Conservation (phyloP, 495 filamentous ascomycete genomes). For the Tetracladium marchalianum region DNA sequence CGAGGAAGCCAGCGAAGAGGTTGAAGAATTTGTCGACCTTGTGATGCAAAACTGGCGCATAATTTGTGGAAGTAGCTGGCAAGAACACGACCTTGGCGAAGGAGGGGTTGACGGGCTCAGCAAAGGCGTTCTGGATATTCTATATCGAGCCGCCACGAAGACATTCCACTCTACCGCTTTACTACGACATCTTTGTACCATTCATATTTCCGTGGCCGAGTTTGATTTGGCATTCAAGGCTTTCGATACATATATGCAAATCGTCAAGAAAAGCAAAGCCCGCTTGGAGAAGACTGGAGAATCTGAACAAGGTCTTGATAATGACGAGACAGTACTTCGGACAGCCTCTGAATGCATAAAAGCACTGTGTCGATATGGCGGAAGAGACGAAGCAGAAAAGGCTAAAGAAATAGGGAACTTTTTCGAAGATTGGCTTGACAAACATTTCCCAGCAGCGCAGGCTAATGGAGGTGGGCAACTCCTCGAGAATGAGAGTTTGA, state of each 20-base stretch:
- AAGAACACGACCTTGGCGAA: slow-evolving; percentile 65
- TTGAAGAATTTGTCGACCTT: slow-evolving; percentile 72
- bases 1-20: slow-evolving; percentile 56
- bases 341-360: slow-evolving; percentile 70
- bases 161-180: slow-evolving; percentile 89
- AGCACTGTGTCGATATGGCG: slow-evolving; percentile 74
- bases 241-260: slow-evolving; percentile 80
- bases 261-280: slow-evolving; percentile 71
- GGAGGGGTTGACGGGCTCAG: slow-evolving; percentile 65
- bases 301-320: slow-evolving; percentile 61
- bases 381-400: slow-evolving; percentile 62
- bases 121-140: slow-evolving; percentile 64
- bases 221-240: slow-evolving; percentile 81
- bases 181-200: slow-evolving; percentile 76
- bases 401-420: slow-evolving; percentile 55
- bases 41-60: slow-evolving; percentile 80
- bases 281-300: slow-evolving; percentile 69
- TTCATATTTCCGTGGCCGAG: slow-evolving; percentile 77
- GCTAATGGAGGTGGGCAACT: slow-evolving; percentile 21
- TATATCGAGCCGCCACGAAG: slow-evolving; percentile 82
- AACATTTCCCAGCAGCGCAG: slow-evolving; percentile 26
- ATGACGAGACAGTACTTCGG: slow-evolving; percentile 60
- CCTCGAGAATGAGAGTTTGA: slow-evolving; percentile 23
- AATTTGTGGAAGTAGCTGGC: slow-evolving; percentile 64
- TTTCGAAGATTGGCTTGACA: slow-evolving; percentile 55